Evolutionary conservation across 768 basidiomycete genomes (phyloP), one percentile per base, ranked within the genome.

Genomic region (Paxillus rubicundulus): DNA sequence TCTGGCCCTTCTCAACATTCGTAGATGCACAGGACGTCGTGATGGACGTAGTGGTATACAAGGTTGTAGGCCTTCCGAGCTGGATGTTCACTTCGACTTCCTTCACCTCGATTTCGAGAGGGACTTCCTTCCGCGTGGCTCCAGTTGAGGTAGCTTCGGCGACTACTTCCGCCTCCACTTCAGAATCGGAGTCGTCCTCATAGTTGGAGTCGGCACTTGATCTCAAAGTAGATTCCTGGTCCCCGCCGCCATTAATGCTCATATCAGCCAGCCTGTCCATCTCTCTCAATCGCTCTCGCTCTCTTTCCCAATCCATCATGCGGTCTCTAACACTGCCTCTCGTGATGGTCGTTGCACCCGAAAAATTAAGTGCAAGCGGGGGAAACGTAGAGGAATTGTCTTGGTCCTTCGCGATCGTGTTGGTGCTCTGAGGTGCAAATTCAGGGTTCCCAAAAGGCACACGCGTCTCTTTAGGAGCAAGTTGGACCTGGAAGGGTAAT

Each of bases 271-370:
- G 53, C 53, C 75, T 73, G 54, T 77, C 78, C 76, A 87, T 84
- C 74, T 88, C 86, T 59, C 87, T 76, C 62, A 89, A 67, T 53
- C 86, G 73, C 67, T 84, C 77, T 33, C 80, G 77, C 66, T 89
- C 87, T 38, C 82, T 73, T 63, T 90, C 87, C 87, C 88, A 90
- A 59, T 89, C 87, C 57, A 75, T 75, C 58, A 89, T 84, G 10
- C 88, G 75, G 52, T 87, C 80, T 52, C 77, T 78, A 16, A 77
- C 76, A 16, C 71, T 71, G 21, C 66, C 69, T 44, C 40, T 70
- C 24, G 61, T 47, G 8, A 63, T 52, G 9, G 52, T 56, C 9
- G 62, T 56, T 7, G 45, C 44, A 18, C 54, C 24, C 3, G 61
- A 54, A 9, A 70, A 42, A 30, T 67, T 62, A 32, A 55, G 49